These are phyloP conservation scores for Epichloe hybrida DNA, from an alignment of 2,329 filamentous ascomycete species.

Conservation along the genomic window DNA sequence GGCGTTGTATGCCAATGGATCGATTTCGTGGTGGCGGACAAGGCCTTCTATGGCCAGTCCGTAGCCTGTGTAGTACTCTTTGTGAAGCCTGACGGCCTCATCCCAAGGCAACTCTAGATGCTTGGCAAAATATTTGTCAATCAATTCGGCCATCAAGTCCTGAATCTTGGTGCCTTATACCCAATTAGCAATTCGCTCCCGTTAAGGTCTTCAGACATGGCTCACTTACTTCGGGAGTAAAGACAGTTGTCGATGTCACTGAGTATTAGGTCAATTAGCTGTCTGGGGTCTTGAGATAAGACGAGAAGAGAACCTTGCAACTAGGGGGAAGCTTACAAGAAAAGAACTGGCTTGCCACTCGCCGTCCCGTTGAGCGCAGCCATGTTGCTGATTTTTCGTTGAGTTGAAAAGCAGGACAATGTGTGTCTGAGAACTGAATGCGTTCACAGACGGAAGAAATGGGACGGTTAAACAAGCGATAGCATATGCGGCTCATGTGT, in stretches of 20 bases:
- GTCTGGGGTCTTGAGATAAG: too few species aligned
- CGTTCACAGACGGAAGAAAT: neutral
- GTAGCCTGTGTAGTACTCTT: conserved; percentile 90
- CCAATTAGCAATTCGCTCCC: conserved; percentile 1
- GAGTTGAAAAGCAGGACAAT: conserved; percentile 2
- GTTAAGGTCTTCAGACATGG: neutral
- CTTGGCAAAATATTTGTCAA: conserved; percentile 47
- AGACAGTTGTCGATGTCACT: conserved; percentile 99
- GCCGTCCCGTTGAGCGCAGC: conserved; percentile 20
- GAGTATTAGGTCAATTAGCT: conserved; percentile 14
- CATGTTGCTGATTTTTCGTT: conserved; percentile 12
- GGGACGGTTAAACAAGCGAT: neutral
- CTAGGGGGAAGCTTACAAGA: conserved; percentile 22
- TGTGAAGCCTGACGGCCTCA: conserved; percentile 76
- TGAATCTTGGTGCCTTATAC: conserved; percentile 62
- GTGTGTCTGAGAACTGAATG: neutral
- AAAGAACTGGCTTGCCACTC: conserved; percentile 26
- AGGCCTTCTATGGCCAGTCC: conserved; percentile 95
- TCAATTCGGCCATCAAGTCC: conserved; percentile 76
- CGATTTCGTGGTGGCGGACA: conserved; percentile 86
- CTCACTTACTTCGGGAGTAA: conserved; percentile 63
- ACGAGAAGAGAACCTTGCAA: too few species aligned
- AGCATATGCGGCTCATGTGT: neutral
- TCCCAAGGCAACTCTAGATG: conserved; percentile 62
- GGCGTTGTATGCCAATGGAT: conserved; percentile 84